Base-by-base conservation (phyloP, 2,329 filamentous ascomycete genomes). In the Trichoderma oligosporum region DNA sequence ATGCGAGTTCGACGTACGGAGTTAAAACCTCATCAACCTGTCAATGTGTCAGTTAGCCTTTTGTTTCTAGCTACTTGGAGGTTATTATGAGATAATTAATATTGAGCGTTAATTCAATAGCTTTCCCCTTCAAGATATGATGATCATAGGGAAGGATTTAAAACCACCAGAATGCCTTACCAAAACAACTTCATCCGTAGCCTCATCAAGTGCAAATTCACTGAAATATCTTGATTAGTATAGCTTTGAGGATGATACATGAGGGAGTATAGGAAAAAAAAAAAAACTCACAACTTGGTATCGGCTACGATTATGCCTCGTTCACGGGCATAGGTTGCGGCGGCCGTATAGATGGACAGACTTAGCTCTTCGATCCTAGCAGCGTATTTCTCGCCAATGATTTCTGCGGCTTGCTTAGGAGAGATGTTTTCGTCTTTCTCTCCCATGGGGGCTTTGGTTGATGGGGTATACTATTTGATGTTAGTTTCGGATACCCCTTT, bases 371-470 rank as follows among this genome's bases (percentile, higher is more conserved):
- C 62, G 24, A 73, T 67, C 22, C 63, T 59, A 27, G 69, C 69
- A 58, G 67, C 66, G 41, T 72, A 68, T 46, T 64, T 65, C 42
- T 69, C 67, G 48, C 70, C 70, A 31, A 72, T 62, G 51, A 70
- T 64, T 65, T 79, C 74, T 51, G 70, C 77, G 64, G 85, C 85
- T 66, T 83, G 74, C 54, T 85, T 84, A 0, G 86, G 87, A 57
- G 83, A 82, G 64, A 96, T 96, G 74, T 96, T 96, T 74, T 93
- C 88, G 70, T 96, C 82, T 69, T 94, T 86, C 63, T 84, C 76
- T 24, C 91, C 91, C 29, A 82, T 76, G 66, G 89, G 86, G 1
- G 91, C 91, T 77, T 96, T 96, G 11, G 91, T 96, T 65, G 83
- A 89, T 0, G 91, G 91, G 24, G 68, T 71, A 70, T 81, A 81